Conservation (phyloP, 2,329 filamentous ascomycete species). For the Calonectria hawksworthii region DNA sequence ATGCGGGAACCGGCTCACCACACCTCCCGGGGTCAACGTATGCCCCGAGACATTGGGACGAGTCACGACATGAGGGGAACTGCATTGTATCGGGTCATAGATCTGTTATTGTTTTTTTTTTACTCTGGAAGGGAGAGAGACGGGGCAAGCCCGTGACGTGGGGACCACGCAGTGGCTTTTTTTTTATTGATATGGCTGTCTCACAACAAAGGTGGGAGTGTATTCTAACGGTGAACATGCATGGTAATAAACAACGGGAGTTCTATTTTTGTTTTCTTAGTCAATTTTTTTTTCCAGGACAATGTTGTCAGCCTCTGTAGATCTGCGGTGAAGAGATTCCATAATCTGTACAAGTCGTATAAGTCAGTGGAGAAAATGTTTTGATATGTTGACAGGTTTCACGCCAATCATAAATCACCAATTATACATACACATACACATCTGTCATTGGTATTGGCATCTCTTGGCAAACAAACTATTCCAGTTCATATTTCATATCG, state of each 20-base stretch:
- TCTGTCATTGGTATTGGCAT: neutral
- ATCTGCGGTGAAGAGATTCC: neutral
- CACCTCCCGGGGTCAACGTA: neutral
- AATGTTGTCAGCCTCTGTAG: neutral
- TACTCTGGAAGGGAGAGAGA: neutral
- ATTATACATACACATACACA: neutral
- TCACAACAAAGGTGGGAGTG: constrained; percentile 6
- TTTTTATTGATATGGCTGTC: constrained; percentile 5
- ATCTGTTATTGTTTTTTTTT: constrained; percentile 6
- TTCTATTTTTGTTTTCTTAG: constrained; percentile 11
- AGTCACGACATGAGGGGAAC: constrained; percentile 6
- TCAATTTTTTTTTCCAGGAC: neutral
- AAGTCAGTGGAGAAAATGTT: neutral
- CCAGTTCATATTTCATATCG: too few species aligned
- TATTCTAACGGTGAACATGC: constrained; percentile 12
- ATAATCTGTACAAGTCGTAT: neutral
- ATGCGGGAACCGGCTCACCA: neutral
- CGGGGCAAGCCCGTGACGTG: neutral
- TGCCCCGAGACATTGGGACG: constrained; percentile 2
- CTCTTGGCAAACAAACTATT: too few species aligned
- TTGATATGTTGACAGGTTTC: neutral
- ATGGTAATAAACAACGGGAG: constrained; percentile 11
- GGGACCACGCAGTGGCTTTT: constrained; percentile 8
- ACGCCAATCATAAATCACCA: neutral
- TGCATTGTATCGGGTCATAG: constrained; percentile 9